These are phyloP conservation scores for Cyberlindnera euphorbiiphila DNA, from an alignment of 805 yeast genomes.

Conservation along the genomic window DNA sequence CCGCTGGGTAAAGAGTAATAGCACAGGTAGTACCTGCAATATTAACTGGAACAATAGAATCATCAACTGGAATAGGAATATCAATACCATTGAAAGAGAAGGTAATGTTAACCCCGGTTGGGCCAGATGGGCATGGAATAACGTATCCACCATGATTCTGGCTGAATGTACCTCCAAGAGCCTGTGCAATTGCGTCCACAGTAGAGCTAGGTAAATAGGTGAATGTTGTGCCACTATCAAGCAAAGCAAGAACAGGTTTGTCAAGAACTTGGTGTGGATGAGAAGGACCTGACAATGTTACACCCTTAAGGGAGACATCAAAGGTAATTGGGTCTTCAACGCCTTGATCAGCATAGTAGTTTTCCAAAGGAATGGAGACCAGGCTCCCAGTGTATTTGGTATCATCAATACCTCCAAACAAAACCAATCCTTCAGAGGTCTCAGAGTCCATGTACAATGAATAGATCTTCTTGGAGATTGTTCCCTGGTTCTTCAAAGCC, in stretches of 20 bases:
- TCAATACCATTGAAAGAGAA: no score
- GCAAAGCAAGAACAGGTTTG: conserved; percentile 24
- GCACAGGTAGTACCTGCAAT: conserved; percentile 5
- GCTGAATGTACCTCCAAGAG: no score
- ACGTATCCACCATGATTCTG: no score
- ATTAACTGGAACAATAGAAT: conserved; percentile 1
- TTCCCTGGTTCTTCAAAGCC: conserved; percentile 47
- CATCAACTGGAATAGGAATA: conserved; percentile 7
- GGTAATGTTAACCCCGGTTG: no score
- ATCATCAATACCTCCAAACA: conserved; percentile 61
- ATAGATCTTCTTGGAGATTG: conserved; percentile 48
- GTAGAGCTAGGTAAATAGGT: conserved; percentile 38
- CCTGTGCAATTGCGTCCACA: conserved; percentile 2
- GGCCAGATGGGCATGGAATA: no score
- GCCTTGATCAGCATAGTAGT: conserved; percentile 36
- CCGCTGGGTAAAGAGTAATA: conserved; percentile 15
- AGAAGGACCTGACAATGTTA: neutral
- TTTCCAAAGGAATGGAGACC: conserved; percentile 36
- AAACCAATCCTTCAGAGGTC: conserved; percentile 40
- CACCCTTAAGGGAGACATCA: conserved; percentile 22
- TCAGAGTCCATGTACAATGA: conserved; percentile 47
- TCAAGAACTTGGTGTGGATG: conserved; percentile 26
- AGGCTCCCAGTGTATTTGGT: conserved; percentile 49
- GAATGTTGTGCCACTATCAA: conserved; percentile 59
- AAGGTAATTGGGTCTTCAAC: conserved; percentile 34